Base-by-base conservation (phyloP, 805 yeast species). In the Wickerhamomyces mucosus region DNA sequence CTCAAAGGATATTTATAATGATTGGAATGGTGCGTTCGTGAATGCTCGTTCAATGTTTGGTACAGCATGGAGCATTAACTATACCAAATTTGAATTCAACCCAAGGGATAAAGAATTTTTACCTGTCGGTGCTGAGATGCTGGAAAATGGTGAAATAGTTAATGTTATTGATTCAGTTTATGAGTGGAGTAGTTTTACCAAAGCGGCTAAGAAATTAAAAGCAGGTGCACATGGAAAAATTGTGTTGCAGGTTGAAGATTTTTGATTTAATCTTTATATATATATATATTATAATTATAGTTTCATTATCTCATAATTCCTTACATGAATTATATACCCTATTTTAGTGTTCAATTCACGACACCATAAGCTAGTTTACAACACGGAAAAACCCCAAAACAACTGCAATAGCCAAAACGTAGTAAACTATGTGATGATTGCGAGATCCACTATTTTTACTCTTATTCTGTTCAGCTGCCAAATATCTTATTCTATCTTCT, bases 191-290 rank as follows among this genome's bases (percentile, higher is more conserved):
- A 64, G 78, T 5, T 67, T 58, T 35, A 42, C 61, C 26, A 57
- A 63, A 12, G 94, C 92, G 1, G 55, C 69, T 31, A 67, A 67
- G 4, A 63, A 61, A 42, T 55, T 81, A 35, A 55, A 54, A 13
- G 50, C 62, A 7, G 72, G 75, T 31, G 73, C 77, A 7, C 69
- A 65, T 34, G 95, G 95, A 22, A 84, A 83, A 51, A 59, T 84
- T 29, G 68, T 84, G n/a, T 35, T 65, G 27, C 48, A 63, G 26
- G 59, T 59, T n/a, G 69, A 64, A 33, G 49, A 50, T 19, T 65
- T 65, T 37, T 65, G 42, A 43, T 21, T 4, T 16, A 9, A 23
- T 23, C 14, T 25, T 14, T 13, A n/a, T 15, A 6, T 35, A 13
- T 6, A 8, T 23, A 17, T 21, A 14, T 8, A 18, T 24, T 18